Conservation (phyloP, 2,329 filamentous ascomycete species). For the Colletotrichum destructivum region DNA sequence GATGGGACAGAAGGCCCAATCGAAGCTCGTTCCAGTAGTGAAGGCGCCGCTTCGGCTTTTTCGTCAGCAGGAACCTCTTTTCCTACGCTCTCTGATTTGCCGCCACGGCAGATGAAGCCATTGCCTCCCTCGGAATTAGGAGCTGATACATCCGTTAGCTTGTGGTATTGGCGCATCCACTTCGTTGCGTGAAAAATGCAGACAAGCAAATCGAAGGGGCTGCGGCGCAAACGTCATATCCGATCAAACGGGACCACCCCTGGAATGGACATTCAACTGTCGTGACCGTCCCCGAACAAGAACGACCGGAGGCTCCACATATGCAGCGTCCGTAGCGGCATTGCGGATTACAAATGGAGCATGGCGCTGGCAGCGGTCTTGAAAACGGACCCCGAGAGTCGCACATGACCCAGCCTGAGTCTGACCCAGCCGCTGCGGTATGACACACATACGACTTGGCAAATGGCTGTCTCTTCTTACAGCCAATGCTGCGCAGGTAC, state of each 20-base stretch:
- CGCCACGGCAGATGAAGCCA: background rate
- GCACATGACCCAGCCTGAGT: no score
- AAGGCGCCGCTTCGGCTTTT: background rate
- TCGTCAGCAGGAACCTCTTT: background rate
- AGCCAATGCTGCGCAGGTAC: background rate
- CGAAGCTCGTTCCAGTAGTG: background rate
- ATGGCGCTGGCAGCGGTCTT: conserved; percentile 24
- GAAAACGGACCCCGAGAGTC: conserved; percentile 35
- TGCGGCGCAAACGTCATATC: background rate
- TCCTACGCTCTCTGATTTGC: background rate
- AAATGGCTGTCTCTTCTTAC: background rate
- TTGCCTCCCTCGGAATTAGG: conserved; percentile 1
- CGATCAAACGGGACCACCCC: conserved; percentile 10
- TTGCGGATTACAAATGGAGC: conserved; percentile 24
- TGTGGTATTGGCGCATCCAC: conserved; percentile 16
- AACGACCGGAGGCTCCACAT: conserved; percentile 5
- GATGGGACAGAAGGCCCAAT: background rate
- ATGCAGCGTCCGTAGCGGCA: conserved; percentile 32
- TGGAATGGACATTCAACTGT: conserved; percentile 4
- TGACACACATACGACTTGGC: background rate
- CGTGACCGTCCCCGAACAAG: background rate
- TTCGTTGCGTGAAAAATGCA: background rate
- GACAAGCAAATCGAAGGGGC: conserved; percentile 14
- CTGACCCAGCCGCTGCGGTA: background rate
- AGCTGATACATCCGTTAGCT: background rate